Base-by-base conservation (phyloP, 2,329 filamentous ascomycete genomes). In the Exophiala lecanii-corni region DNA sequence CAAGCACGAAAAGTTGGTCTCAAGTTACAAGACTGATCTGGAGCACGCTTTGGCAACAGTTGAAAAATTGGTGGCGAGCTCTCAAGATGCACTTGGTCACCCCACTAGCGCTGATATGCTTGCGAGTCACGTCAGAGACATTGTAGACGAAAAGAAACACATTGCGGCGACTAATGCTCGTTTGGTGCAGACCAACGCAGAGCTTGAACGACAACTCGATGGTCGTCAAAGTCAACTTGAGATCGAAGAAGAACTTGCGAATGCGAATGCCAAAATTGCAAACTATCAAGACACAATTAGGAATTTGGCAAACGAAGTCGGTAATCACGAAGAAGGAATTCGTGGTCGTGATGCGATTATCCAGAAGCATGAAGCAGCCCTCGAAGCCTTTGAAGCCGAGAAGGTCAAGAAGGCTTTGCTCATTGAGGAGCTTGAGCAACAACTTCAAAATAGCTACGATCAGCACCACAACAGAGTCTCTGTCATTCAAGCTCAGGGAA, bases 341-440 rank as follows among this genome's bases (percentile, higher is more conserved):
- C 62, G 58, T 25, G 64, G 67, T 45, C 68, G 69, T 51, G 66
- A 71, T 2, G 62, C 63, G 36, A 58, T 65, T 39, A 57, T 71
- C 36, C 66, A 66, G 59, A 70, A 70, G 59, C 68, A 69, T 54
- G 68, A 71, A 35, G 57, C 62, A 3, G 58, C 65, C 3, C 58
- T 70, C 17, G 72, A 76, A 50, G 70, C 70, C 51, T 69, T 81
- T 43, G 71, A 67, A 16, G 69, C 72, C 12, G 78, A 79, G 67
- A 94, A 94, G 72, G 83, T 88, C 70, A 96, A 94, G 75, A 94
- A 92, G 64, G 85, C 86, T 31, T 81, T 88, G 16, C 73, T 98
- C 9, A 87, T 98, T 6, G 88, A 97, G 62, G 91, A 98, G 67
- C 81, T 98, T 4, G 92, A 98, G 66, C 91, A 97, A 57, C 92